These are phyloP conservation scores for Penicillium sp. DNA, from an alignment of 2,329 filamentous ascomycete genomes.

Conservation along the genomic window DNA sequence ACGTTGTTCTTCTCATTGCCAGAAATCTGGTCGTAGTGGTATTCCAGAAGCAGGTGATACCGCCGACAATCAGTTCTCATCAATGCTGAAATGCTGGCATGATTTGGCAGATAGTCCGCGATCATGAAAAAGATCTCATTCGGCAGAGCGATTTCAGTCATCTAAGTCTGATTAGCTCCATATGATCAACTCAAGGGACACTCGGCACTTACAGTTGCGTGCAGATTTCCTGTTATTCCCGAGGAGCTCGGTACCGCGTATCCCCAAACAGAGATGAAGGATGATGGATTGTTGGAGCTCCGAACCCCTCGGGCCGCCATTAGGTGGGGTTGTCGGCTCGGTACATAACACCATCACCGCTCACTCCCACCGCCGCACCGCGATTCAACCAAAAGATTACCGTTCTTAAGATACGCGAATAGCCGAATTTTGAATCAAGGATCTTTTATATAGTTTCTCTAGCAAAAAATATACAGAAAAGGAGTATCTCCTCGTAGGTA, in stretches of 20 bases:
- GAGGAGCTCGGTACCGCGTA: not conserved
- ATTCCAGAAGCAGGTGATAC: not conserved
- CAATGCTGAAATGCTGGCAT: not conserved
- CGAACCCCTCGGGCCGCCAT: not conserved
- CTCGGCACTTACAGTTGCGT: not conserved
- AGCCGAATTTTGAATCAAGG: no score
- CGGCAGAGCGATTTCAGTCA: not conserved
- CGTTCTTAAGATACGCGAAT: no score
- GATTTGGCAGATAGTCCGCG: not conserved
- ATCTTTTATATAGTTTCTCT: no score
- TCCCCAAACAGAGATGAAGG: not conserved
- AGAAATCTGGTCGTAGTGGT: not conserved
- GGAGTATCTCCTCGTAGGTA: no score
- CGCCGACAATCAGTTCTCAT: slow-evolving; percentile 1
- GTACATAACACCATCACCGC: no score
- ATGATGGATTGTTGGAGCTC: not conserved
- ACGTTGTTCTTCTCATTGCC: not conserved
- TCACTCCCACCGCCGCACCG: no score
- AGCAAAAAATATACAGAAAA: no score
- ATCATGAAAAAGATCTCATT: slow-evolving; percentile 8
- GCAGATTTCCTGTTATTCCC: not conserved
- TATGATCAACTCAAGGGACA: not conserved
- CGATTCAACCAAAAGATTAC: no score
- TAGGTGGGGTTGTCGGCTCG: no score
- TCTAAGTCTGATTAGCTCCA: not conserved